phyloP scores from a whole-genome alignment of 1,139 yeast species.

The Pichia sp. region DNA sequence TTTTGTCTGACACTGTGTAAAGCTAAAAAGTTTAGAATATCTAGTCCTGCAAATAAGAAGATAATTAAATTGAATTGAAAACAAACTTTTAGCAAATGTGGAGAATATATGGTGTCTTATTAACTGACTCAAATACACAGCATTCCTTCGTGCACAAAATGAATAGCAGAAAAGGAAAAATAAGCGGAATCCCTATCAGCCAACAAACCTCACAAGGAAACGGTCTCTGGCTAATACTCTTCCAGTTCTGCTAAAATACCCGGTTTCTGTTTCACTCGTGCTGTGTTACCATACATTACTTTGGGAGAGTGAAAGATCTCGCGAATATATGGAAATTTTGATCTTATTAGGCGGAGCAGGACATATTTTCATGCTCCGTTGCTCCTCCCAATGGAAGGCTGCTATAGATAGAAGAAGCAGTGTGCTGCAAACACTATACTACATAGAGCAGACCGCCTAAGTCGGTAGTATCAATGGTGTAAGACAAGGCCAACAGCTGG shows the following conservation, averaged over 20 bases:
- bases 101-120: neutral
- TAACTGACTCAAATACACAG: neutral
- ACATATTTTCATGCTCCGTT: slow-evolving; percentile 6
- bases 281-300: neutral
- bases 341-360: neutral
- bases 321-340: neutral
- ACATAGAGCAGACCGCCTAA: no score
- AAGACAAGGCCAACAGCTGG: no score
- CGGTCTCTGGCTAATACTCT: neutral
- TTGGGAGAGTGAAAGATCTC: neutral
- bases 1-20: neutral
- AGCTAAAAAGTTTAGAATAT: neutral
- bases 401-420: neutral
- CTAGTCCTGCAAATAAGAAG: neutral
- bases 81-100: neutral
- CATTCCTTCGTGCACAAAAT: neutral
- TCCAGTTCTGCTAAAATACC: neutral
- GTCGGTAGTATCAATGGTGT: no score
- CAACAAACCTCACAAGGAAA: neutral
- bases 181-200: neutral
- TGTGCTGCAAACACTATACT: no score
- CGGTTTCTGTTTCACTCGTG: neutral
- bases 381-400: neutral
- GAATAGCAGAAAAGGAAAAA: neutral
- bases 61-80: neutral